Evolutionary conservation across 495 filamentous ascomycete genomes (phyloP).

Genomic region (Penicillium pulvis): DNA sequence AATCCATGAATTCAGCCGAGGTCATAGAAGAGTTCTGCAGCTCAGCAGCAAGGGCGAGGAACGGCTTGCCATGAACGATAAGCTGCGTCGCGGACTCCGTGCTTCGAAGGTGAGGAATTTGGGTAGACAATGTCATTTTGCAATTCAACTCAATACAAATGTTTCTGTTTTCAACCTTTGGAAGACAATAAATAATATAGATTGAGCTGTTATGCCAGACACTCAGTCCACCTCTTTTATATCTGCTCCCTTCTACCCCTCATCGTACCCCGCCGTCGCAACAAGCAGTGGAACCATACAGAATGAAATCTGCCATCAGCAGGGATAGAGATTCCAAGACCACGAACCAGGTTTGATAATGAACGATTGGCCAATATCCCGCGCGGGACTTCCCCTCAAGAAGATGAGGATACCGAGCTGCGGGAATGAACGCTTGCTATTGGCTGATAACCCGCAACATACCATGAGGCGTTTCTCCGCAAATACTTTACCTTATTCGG

Average conservation of each 20-base stretch:
- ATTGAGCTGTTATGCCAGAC: not conserved
- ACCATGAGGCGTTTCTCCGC: constrained; percentile 5
- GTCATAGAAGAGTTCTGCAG: constrained; percentile 54
- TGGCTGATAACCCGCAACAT: constrained; percentile 15
- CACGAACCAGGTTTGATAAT: not conserved
- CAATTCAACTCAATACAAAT: not conserved
- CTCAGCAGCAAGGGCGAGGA: constrained; percentile 47
- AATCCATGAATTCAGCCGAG: constrained; percentile 46
- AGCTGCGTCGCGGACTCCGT: constrained; percentile 38
- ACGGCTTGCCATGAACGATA: constrained; percentile 48
- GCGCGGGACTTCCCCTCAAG: too few species aligned
- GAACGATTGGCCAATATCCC: too few species aligned
- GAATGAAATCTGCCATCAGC: not conserved
- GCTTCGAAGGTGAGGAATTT: constrained; percentile 23
- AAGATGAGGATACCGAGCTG: not conserved
- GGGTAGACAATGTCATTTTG: too few species aligned
- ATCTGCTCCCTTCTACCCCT: not conserved
- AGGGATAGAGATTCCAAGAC: not conserved
- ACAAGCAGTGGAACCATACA: not conserved
- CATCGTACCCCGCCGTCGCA: not conserved
- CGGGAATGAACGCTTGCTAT: constrained; percentile 10
- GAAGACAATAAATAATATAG: not conserved
- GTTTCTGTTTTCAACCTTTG: not conserved
- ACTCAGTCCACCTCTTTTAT: not conserved
- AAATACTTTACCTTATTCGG: constrained; percentile 4